A percentile compares a stretch with the other conserved stretches of the same genome.
These are phyloP conservation scores for Penicillium macrosclerotiorum DNA, from an alignment of 495 filamentous ascomycete genomes.

Conservation along the genomic window DNA sequence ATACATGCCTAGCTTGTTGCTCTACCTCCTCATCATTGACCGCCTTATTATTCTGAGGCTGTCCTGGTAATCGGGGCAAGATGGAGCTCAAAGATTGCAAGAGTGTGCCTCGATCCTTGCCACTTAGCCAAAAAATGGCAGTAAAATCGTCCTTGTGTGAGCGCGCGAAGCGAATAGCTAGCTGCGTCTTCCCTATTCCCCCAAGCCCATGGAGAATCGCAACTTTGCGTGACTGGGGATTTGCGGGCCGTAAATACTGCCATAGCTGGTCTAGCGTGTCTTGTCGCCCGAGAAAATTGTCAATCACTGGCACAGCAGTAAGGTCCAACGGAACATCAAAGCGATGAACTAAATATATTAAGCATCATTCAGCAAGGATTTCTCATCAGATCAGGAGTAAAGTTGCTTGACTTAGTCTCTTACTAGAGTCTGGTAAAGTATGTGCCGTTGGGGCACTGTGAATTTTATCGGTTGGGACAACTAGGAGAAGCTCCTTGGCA, in stretches of 20 bases:
- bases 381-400: slow-evolving; percentile 1
- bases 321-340: slow-evolving; percentile 26
- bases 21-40: slow-evolving; percentile 15
- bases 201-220: slow-evolving; percentile 38
- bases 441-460: slow-evolving; percentile 5
- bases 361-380: slow-evolving; percentile 2
- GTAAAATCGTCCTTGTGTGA: slow-evolving; percentile 25
- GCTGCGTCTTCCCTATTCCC: slow-evolving; percentile 43
- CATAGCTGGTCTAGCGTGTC: slow-evolving; percentile 23
- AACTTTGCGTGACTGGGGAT: slow-evolving; percentile 21
- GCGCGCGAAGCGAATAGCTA: slow-evolving; percentile 39
- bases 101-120: slow-evolving; percentile 19
- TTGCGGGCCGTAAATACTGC: slow-evolving; percentile 21
- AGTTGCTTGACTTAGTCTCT: slow-evolving; percentile 9
- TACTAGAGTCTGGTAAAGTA: slow-evolving; percentile 13
- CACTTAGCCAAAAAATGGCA: slow-evolving; percentile 34
- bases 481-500: slow-evolving; percentile 30
- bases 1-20: slow-evolving; percentile 16
- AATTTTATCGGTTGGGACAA: slow-evolving; percentile 8
- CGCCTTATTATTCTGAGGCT: neutral
- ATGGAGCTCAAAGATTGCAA: slow-evolving; percentile 23
- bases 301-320: slow-evolving; percentile 20
- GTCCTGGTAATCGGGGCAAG: slow-evolving; percentile 16
- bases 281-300: slow-evolving; percentile 28
- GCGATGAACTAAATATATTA: slow-evolving; percentile 9